A percentile compares a stretch with the other conserved stretches of the same genome.
These are phyloP conservation scores for Macrophomina phaseolina DNA, from an alignment of 2,329 filamentous ascomycete species.

Conservation along the genomic window DNA sequence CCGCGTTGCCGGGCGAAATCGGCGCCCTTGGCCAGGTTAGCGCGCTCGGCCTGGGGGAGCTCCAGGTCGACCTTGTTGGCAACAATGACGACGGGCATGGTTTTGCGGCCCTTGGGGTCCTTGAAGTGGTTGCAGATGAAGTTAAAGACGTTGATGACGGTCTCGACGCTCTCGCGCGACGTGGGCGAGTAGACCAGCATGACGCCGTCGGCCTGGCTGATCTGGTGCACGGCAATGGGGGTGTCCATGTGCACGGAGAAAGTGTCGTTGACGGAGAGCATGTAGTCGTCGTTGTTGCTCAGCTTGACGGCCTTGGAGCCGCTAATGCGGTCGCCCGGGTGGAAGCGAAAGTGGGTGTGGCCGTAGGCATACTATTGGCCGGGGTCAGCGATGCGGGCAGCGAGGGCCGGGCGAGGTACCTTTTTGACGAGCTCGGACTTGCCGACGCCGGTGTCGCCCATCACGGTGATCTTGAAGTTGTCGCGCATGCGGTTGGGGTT, in stretches of 20 bases:
- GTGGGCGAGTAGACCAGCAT: slow-evolving; percentile 11
- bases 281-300: slow-evolving; percentile 21
- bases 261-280: slow-evolving; percentile 23
- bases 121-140: slow-evolving; percentile 18
- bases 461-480: slow-evolving; percentile 24
- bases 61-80: slow-evolving; percentile 18
- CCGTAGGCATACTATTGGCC: slow-evolving; percentile 14
- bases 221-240: slow-evolving; percentile 17
- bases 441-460: slow-evolving; percentile 12
- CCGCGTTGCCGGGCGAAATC: slow-evolving; percentile 6
- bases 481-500: slow-evolving; percentile 24
- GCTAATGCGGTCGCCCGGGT: slow-evolving; percentile 22
- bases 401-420: not conserved
- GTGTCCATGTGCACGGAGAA: slow-evolving; percentile 24
- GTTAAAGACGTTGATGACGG: slow-evolving; percentile 24
- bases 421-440: slow-evolving; percentile 17
- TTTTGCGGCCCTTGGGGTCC: slow-evolving; percentile 21
- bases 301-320: slow-evolving; percentile 16
- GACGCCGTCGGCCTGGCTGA: slow-evolving; percentile 23
- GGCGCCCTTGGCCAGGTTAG: not conserved
- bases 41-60: not conserved
- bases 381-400: not conserved
- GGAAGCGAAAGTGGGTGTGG: slow-evolving; percentile 22
- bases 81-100: slow-evolving; percentile 8
- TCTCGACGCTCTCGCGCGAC: slow-evolving; percentile 5